These are phyloP conservation scores for Scedosporium minutisporum DNA, from an alignment of 2,329 filamentous ascomycete genomes.

Conservation along the genomic window DNA sequence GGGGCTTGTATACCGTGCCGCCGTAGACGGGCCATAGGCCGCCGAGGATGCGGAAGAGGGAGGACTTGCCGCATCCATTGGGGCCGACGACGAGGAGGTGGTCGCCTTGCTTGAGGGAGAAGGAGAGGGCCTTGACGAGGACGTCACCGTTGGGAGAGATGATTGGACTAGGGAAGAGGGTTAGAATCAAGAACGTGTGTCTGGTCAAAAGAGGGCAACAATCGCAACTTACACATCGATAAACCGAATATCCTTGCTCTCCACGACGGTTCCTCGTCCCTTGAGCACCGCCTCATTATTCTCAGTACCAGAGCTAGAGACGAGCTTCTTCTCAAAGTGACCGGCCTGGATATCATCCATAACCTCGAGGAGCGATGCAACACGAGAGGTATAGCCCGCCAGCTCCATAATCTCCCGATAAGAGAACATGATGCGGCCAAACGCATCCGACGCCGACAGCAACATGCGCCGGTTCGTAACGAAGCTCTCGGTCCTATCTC, in stretches of 20 bases:
- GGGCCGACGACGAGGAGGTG: conserved; percentile 92
- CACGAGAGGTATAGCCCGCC: conserved; percentile 87
- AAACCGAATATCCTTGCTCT: conserved; percentile 79
- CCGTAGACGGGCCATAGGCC: conserved; percentile 97
- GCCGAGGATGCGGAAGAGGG: conserved; percentile 89
- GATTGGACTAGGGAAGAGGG: conserved; percentile 54
- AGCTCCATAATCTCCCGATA: conserved; percentile 97
- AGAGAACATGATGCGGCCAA: conserved; percentile 92
- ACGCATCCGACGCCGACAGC: conserved; percentile 87
- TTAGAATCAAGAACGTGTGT: not conserved
- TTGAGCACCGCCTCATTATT: conserved; percentile 75
- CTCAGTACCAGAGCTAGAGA: conserved; percentile 75
- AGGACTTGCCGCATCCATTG: conserved; percentile 95
- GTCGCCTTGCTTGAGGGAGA: conserved; percentile 75
- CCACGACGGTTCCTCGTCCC: conserved; percentile 70
- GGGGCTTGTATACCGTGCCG: conserved; percentile 82
- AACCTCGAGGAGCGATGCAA: conserved; percentile 80
- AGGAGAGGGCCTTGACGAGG: conserved; percentile 74
- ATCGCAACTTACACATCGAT: conserved; percentile 54
- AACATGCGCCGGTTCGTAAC: conserved; percentile 91
- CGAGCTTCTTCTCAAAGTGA: conserved; percentile 91
- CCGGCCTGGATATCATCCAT: conserved; percentile 89
- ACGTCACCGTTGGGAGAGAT: conserved; percentile 96
- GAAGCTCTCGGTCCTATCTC: conserved; percentile 66
- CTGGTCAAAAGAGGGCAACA: not conserved